Evolutionary conservation across 78 protist genomes (phyloP).

Genomic region (Tieghemostelium lacteum): DNA sequence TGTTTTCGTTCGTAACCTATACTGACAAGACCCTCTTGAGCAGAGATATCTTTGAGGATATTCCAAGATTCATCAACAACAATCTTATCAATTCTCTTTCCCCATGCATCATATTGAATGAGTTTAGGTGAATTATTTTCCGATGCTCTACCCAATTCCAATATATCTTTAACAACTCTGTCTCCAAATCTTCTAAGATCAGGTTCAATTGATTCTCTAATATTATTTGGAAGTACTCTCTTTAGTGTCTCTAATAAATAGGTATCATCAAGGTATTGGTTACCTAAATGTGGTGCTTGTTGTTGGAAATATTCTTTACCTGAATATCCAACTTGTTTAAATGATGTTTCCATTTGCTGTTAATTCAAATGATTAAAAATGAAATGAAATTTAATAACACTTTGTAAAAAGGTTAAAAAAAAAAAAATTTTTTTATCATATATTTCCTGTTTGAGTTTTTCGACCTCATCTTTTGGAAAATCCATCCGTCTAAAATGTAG

Average conservation of each 20-base stretch:
- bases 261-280: conserved; percentile 63
- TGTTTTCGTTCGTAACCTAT: conserved; percentile 76
- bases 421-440: too few relatives aligned
- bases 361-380: too few relatives aligned
- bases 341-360: not conserved
- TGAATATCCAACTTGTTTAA: conserved; percentile 40
- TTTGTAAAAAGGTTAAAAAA: too few relatives aligned
- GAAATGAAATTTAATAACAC: too few relatives aligned
- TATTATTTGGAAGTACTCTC: conserved; percentile 24
- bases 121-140: conserved; percentile 78
- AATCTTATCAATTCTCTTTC: conserved; percentile 73
- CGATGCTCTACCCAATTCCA: conserved; percentile 43
- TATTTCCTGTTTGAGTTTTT: too few relatives aligned
- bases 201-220: not conserved
- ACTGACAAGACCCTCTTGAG: conserved; percentile 71
- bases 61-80: conserved; percentile 79
- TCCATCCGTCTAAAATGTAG: too few relatives aligned
- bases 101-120: conserved; percentile 72
- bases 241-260: conserved; percentile 10
- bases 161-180: conserved; percentile 69
- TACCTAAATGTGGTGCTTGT: conserved; percentile 62
- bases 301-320: conserved; percentile 68
- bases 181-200: conserved; percentile 64
- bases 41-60: conserved; percentile 64
- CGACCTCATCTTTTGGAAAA: too few relatives aligned